Base-by-base conservation (phyloP, 1,284 basidiomycete genomes). In the Pseudozyma flocculosa region DNA sequence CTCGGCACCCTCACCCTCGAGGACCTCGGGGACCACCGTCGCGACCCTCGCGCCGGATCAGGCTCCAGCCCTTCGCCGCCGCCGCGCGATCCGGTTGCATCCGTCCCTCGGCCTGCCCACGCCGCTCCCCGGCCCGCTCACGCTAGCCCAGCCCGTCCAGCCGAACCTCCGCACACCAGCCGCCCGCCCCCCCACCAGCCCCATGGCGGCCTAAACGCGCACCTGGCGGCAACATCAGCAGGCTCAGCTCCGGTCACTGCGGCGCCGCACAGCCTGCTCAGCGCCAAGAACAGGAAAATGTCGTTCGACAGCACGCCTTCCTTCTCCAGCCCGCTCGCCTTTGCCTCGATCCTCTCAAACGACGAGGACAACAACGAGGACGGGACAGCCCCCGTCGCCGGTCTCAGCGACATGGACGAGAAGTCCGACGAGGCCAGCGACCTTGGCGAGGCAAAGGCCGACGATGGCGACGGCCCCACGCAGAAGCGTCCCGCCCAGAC, bases 271-370 rank as follows among this genome's bases (percentile, higher is more conserved):
- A 17, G 19, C 15, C 8, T 38, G 37, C 37, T 17, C 7, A 29
- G 15, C 37, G 37, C 37, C 5, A 38, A 38, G 19, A 17, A 17
- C 54, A 65, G 57, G 46, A 65, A 50, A n/a, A 65, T 65, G 62
- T 65, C 62, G 38, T 61, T 65, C 54, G 62, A 65, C 56, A 71
- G 46, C 18, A 54, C 67, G 15, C 74, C 74, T 2, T 75, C 72
- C 42, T 75, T 75, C 24, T 75, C 73, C 17, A 76, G 74, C 34
- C 74, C 74, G 24, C 67, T 76, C 37, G 74, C 74, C 9, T 64
- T 72, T 40, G 67, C 71, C 13, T 66, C 69, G 14, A 67, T 61
- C 37, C 48, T 76, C 14, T 67, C 73, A 8, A 54, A 59, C n/a
- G 74, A 75, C 15, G 55, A 61, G 18, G 59, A 62, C 29, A n/a